Evolutionary conservation across 345 rosid species (phyloP).

Genomic region (Salix caprea): DNA sequence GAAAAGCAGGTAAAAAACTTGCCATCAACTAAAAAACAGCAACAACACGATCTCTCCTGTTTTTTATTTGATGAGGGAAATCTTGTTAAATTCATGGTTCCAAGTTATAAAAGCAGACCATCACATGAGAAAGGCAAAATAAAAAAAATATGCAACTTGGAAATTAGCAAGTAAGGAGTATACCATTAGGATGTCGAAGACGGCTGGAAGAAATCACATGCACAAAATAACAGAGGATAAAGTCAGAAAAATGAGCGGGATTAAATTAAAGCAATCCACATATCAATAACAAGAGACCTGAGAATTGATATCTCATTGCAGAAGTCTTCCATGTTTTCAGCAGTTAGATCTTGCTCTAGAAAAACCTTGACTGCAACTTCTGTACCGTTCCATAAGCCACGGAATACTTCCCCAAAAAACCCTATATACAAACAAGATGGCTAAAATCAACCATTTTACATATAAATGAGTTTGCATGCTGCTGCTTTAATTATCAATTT

Average conservation of each 20-base stretch:
- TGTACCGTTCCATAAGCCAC: constrained; percentile 96
- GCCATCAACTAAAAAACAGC: not conserved
- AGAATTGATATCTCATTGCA: constrained; percentile 98
- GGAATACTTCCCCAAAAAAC: constrained; percentile 95
- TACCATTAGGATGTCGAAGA: constrained; percentile 98
- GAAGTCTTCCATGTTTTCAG: constrained; percentile 96
- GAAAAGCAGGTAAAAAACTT: not conserved
- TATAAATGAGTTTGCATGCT: not conserved
- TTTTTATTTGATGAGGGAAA: not conserved
- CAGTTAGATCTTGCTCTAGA: constrained; percentile 93
- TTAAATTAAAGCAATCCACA: constrained; percentile 12
- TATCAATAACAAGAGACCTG: constrained; percentile 51
- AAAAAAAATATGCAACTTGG: not conserved
- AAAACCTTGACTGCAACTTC: constrained; percentile 96
- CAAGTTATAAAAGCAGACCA: not conserved
- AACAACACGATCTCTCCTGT: not conserved
- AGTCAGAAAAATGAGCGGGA: constrained; percentile 34
- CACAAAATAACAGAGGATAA: constrained; percentile 15
- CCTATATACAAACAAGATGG: constrained; percentile 35
- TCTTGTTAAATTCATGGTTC: not conserved
- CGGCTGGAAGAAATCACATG: constrained; percentile 55
- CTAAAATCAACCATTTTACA: not conserved
- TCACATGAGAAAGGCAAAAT: not conserved
- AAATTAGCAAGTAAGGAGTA: constrained; percentile 12
- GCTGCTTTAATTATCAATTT: not conserved